Percentiles rank a stretch among this genome's conserved stretches.
These are phyloP conservation scores for Reutealis trisperma DNA, from an alignment of 345 rosid species.

Conservation along the genomic window DNA sequence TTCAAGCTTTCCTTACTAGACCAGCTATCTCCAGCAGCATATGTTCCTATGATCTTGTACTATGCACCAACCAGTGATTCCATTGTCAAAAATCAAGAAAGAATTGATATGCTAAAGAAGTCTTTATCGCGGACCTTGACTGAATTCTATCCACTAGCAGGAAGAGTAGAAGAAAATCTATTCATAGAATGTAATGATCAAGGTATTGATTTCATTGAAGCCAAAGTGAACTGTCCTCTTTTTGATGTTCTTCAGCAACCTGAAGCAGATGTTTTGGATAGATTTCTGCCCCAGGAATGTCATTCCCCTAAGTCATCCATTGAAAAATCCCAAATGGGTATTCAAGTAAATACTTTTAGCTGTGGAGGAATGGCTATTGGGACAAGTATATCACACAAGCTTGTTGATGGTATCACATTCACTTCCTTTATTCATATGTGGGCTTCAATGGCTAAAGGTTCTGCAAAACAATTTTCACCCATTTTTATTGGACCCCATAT, in stretches of 20 bases:
- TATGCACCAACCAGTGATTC: neutral
- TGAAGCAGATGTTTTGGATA: neutral
- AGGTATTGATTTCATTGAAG: conserved; percentile 21
- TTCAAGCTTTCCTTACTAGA: conserved; percentile 37
- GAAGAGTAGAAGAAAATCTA: conserved; percentile 19
- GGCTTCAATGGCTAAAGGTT: conserved; percentile 26
- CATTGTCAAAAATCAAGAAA: neutral
- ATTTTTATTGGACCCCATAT: conserved; percentile 4
- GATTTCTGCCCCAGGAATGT: conserved; percentile 23
- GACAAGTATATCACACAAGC: conserved; percentile 23
- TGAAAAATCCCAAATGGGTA: conserved; percentile 3
- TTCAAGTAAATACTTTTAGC: conserved; percentile 32
- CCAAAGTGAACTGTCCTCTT: conserved; percentile 10
- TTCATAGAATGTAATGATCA: conserved; percentile 34
- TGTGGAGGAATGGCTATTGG: conserved; percentile 38
- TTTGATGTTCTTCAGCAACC: conserved; percentile 21
- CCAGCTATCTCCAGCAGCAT: conserved; percentile 17
- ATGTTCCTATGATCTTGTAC: conserved; percentile 32
- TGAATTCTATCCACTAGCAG: conserved; percentile 30
- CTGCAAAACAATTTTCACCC: neutral
- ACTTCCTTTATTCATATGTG: conserved; percentile 22
- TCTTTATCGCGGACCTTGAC: conserved; percentile 25
- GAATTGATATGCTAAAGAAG: conserved; percentile 12
- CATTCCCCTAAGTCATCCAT: neutral
- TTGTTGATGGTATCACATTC: conserved; percentile 33